These are phyloP conservation scores for Gossypium thurberi DNA, from an alignment of 345 rosid genomes.

Conservation along the genomic window DNA sequence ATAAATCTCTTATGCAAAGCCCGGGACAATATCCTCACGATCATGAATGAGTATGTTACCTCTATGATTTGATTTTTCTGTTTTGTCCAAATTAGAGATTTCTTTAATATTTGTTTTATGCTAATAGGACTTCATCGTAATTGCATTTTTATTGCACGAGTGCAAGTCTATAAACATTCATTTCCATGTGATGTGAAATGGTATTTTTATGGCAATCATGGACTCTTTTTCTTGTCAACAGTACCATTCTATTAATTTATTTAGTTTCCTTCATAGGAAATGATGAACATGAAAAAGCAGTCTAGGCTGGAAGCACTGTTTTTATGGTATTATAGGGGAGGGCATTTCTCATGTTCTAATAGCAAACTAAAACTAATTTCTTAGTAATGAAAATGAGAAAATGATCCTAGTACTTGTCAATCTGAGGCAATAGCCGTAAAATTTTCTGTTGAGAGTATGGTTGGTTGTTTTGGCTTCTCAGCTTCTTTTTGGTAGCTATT, in stretches of 20 bases:
- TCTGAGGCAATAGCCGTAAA: neutral
- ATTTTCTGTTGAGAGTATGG: neutral
- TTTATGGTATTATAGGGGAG: neutral
- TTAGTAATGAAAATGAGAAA: neutral
- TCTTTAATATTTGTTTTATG: neutral
- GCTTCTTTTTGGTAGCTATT: neutral
- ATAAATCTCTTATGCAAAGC: slow-evolving; percentile 55
- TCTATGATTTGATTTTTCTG: neutral
- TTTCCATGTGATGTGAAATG: neutral
- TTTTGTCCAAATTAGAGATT: neutral
- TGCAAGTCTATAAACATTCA: neutral
- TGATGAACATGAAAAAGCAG: neutral
- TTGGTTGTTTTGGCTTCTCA: neutral
- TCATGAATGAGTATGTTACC: slow-evolving; percentile 60
- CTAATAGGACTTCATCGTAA: neutral
- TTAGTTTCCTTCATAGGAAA: neutral
- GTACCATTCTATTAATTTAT: neutral
- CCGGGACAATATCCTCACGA: slow-evolving; percentile 61
- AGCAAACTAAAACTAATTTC: neutral
- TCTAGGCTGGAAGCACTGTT: neutral
- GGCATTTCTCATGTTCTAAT: neutral
- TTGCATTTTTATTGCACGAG: neutral
- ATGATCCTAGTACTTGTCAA: neutral
- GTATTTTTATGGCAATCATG: neutral
- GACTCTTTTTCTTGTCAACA: neutral